These are phyloP conservation scores for Aspergillus luchuensis DNA, from an alignment of 2,329 filamentous ascomycete genomes.

Conservation along the genomic window DNA sequence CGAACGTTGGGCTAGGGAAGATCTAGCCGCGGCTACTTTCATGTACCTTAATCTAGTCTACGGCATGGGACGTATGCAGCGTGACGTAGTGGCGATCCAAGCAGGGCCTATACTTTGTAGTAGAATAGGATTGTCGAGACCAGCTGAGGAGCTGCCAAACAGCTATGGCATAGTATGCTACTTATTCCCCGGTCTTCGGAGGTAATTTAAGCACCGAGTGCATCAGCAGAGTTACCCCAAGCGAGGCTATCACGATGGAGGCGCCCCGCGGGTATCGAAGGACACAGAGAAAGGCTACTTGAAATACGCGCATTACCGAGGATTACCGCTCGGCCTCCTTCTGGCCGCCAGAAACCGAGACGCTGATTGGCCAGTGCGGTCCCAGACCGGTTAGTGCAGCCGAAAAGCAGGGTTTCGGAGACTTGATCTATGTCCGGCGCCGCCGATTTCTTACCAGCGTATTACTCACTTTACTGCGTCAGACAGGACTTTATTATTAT, in stretches of 20 bases:
- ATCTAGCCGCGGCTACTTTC: not conserved
- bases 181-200: not conserved
- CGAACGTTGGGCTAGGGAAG: too few relatives aligned
- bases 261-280: not conserved
- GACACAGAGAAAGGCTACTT: not conserved
- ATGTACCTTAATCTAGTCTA: not conserved
- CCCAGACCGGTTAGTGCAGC: conserved; percentile 19
- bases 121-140: not conserved
- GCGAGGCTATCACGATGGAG: not conserved
- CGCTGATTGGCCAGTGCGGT: conserved; percentile 32
- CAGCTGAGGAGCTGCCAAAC: not conserved
- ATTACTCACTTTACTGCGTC: not conserved
- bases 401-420: conserved; percentile 31
- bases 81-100: conserved; percentile 6
- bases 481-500: not conserved
- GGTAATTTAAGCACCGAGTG: not conserved
- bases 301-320: conserved; percentile 19
- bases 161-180: not conserved
- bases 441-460: conserved; percentile 5
- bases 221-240: not conserved
- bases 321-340: conserved; percentile 19
- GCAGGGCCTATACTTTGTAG: not conserved
- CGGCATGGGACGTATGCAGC: conserved; percentile 5
- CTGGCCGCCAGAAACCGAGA: conserved; percentile 29
- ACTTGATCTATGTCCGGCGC: conserved; percentile 37